Conservation (phyloP, 495 filamentous ascomycete species). For the Delitschia confertaspora region DNA sequence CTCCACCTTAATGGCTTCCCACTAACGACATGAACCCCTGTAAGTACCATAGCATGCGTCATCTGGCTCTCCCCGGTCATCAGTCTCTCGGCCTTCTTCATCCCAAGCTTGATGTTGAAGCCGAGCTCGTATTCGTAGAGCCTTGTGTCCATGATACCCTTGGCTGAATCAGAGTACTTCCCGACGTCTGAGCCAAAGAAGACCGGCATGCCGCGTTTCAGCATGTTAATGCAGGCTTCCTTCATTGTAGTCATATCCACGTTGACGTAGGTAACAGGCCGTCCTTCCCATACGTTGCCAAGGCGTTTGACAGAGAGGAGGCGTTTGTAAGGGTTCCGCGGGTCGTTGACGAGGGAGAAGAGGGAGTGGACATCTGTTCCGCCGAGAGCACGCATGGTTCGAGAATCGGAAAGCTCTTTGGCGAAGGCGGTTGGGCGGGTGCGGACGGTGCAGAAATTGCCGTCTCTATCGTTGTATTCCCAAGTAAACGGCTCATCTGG, state of each 20-base stretch:
- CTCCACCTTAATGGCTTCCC: conserved; percentile 63
- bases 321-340: conserved; percentile 58
- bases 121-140: conserved; percentile 68
- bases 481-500: conserved; percentile 61
- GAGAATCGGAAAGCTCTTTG: conserved; percentile 43
- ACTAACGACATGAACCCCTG: conserved; percentile 64
- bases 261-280: conserved; percentile 69
- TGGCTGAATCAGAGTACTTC: conserved; percentile 55
- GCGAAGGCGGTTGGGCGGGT: conserved; percentile 55
- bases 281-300: conserved; percentile 67
- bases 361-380: conserved; percentile 49
- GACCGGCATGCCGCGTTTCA: conserved; percentile 62
- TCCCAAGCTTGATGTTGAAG: conserved; percentile 60
- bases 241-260: conserved; percentile 67
- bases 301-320: conserved; percentile 68
- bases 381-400: conserved; percentile 41
- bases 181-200: conserved; percentile 89
- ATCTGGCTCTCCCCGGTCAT: conserved; percentile 63
- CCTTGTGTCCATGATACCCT: conserved; percentile 68
- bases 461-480: conserved; percentile 63
- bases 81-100: conserved; percentile 65
- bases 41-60: conserved; percentile 90
- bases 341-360: conserved; percentile 78
- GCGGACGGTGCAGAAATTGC: conserved; percentile 44
- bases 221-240: conserved; percentile 62